Conservation (phyloP, 2,329 filamentous ascomycete species). For the Diaporthe caulivora region DNA sequence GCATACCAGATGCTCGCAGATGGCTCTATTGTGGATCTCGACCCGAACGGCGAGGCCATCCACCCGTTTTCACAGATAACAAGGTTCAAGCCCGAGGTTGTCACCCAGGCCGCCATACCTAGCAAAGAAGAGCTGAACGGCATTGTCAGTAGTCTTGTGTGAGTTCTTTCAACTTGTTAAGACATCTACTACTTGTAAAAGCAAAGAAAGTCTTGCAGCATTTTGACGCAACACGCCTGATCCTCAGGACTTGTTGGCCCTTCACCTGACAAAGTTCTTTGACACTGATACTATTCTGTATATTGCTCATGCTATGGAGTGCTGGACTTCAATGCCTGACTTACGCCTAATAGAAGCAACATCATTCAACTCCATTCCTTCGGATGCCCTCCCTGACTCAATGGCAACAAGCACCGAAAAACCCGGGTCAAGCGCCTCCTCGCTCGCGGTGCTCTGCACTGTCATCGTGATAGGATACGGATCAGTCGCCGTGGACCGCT, state of each 20-base stretch:
- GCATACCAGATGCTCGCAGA: slow-evolving; percentile 52
- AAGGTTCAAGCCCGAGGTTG: slow-evolving; percentile 44
- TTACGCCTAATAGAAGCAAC: neutral
- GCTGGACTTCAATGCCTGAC: neutral
- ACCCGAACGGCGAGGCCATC: slow-evolving; percentile 40
- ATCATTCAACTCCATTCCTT: neutral
- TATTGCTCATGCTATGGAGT: neutral
- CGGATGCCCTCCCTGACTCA: neutral
- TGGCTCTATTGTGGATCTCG: slow-evolving; percentile 45
- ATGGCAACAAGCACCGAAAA: neutral
- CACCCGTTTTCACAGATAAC: slow-evolving; percentile 51
- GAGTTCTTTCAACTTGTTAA: neutral
- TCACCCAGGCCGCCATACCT: slow-evolving; percentile 38
- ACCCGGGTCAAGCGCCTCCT: slow-evolving; percentile 26
- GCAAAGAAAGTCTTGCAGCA: no score
- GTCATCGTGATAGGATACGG: slow-evolving; percentile 21
- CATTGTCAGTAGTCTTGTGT: slow-evolving; percentile 42
- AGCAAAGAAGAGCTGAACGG: slow-evolving; percentile 45
- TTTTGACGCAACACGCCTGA: no score
- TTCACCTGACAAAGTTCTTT: neutral
- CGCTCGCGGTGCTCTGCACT: slow-evolving; percentile 25
- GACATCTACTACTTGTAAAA: no score
- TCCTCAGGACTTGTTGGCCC: no score
- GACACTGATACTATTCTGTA: neutral
- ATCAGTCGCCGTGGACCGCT: slow-evolving; percentile 20